These are phyloP conservation scores for Setaria viridis DNA, from an alignment of 202 grass and related monocot genomes.

Conservation along the genomic window DNA sequence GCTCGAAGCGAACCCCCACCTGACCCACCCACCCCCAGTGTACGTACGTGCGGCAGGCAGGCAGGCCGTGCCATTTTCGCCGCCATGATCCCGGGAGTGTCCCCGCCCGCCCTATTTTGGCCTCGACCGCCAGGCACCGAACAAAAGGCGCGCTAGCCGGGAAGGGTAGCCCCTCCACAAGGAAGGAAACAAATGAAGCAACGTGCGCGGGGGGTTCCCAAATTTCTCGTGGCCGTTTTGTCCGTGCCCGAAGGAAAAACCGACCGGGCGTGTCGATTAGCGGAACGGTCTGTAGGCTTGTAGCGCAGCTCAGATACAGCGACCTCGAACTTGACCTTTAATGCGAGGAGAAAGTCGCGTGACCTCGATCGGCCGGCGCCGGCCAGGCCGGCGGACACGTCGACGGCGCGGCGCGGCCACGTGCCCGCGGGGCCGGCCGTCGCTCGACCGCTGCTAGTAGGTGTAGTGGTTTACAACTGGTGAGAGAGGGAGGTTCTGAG, in stretches of 20 bases:
- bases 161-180: neutral
- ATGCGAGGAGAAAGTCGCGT: neutral
- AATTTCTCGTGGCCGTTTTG: neutral
- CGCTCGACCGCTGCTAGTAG: neutral
- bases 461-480: constrained; percentile 21
- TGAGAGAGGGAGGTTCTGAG: neutral
- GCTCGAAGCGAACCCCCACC: neutral
- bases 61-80: neutral
- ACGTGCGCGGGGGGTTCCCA: neutral
- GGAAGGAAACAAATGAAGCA: neutral
- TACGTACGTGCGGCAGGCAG: neutral
- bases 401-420: constrained; percentile 12
- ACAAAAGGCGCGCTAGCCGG: neutral
- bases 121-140: neutral
- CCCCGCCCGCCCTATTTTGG: neutral
- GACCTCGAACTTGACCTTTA: neutral
- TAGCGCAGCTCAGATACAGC: neutral
- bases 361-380: neutral
- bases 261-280: neutral
- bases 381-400: neutral
- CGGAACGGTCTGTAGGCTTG: neutral
- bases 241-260: neutral
- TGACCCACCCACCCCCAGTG: neutral
- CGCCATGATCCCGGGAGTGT: neutral
- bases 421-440: constrained; percentile 4